Evolutionary conservation across 2,329 filamentous ascomycete species (phyloP).

Genomic region (Nothopassalora personata): DNA sequence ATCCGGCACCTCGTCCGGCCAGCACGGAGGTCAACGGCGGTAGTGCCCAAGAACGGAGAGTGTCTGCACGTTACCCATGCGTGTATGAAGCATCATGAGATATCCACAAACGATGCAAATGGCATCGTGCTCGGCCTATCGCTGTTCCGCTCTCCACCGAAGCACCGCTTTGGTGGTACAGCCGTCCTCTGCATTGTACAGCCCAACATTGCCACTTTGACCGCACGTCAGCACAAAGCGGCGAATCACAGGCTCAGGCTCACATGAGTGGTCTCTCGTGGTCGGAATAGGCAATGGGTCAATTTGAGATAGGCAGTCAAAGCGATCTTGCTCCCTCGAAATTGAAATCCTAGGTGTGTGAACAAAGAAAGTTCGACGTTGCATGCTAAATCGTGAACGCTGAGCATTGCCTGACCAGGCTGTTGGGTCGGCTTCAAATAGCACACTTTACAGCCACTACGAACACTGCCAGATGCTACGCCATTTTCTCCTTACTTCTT

Average conservation of each 20-base stretch:
- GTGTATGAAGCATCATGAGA: not conserved
- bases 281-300: not conserved
- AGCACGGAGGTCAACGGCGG: not conserved
- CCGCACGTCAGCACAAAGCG: not conserved
- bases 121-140: not conserved
- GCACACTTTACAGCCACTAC: not conserved
- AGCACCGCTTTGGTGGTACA: not conserved
- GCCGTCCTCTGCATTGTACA: not conserved
- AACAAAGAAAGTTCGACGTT: not conserved
- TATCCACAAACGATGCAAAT: not conserved
- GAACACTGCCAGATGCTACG: not conserved
- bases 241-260: not conserved
- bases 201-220: not conserved
- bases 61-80: not conserved
- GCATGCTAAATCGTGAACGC: not conserved
- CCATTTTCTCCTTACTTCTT: not conserved
- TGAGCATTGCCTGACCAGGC: not conserved
- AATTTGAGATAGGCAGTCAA: not conserved
- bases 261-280: not conserved
- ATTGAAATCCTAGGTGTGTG: not conserved
- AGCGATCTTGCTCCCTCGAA: not conserved
- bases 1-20: not conserved
- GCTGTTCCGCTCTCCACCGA: not conserved
- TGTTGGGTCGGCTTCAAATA: not conserved
- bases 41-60: not conserved